phyloP scores from a whole-genome alignment of 148 eudicot species.

The Arbutus unedo region DNA sequence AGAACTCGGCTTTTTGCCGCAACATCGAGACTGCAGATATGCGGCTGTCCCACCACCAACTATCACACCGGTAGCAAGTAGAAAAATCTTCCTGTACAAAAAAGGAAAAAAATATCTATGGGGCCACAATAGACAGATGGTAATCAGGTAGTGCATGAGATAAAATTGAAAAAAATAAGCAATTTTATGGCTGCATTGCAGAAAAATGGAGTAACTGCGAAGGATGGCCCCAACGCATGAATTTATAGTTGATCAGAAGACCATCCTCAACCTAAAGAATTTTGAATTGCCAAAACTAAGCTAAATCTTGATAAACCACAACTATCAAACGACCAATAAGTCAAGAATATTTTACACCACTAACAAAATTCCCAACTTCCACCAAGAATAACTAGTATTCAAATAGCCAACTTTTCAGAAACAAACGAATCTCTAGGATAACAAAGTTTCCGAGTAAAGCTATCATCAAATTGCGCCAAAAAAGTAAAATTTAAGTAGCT shows the following conservation, averaged over 20 bases:
- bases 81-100: slow-evolving; percentile 65
- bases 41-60: slow-evolving; percentile 88
- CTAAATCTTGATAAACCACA: neutral
- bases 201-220: neutral
- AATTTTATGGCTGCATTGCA: neutral
- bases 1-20: slow-evolving; percentile 36
- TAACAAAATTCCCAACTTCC: neutral
- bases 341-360: neutral
- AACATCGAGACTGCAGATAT: slow-evolving; percentile 66
- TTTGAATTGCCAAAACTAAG: neutral
- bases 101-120: neutral
- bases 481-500: neutral
- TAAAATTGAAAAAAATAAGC: neutral
- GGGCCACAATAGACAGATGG: slow-evolving; percentile 1
- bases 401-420: neutral
- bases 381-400: too few relatives aligned
- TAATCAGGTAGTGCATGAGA: neutral
- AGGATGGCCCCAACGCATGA: neutral
- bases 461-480: neutral
- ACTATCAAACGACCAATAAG: neutral
- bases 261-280: neutral
- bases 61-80: slow-evolving; percentile 73
- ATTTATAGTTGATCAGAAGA: neutral
- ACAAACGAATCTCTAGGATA: neutral
- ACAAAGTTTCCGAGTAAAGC: neutral